A percentile compares a stretch with the other conserved stretches of the same genome.
phyloP scores from a whole-genome alignment of 805 yeast genomes.

The Hanseniaspora vineae region DNA sequence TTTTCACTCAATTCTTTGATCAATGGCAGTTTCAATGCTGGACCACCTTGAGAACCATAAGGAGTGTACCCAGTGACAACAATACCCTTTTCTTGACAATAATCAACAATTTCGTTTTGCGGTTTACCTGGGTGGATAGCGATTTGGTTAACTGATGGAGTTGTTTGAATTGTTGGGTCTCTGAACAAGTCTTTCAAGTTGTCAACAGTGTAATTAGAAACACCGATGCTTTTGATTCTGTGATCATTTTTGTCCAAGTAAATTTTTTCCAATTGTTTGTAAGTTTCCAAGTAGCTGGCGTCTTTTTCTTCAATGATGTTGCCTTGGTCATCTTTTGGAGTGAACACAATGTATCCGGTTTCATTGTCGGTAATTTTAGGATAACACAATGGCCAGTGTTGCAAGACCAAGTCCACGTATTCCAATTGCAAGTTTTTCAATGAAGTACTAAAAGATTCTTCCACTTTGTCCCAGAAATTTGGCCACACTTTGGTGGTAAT shows the following conservation, averaged over 20 bases:
- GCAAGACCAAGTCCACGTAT: conserved; percentile 62
- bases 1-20: conserved; percentile 43
- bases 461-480: conserved; percentile 37
- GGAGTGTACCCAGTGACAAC: conserved; percentile 47
- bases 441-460: conserved; percentile 41
- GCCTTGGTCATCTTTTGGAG: conserved; percentile 23
- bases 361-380: conserved; percentile 1
- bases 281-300: conserved; percentile 37
- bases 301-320: conserved; percentile 22
- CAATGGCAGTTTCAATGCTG: conserved; percentile 38
- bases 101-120: conserved; percentile 44
- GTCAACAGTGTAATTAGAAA: conserved; percentile 36
- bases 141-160: conserved; percentile 44
- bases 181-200: conserved; percentile 29
- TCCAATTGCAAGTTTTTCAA: conserved; percentile 50
- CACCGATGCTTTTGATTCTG: conserved; percentile 42
- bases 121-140: conserved; percentile 69
- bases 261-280: conserved; percentile 34
- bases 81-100: conserved; percentile 39
- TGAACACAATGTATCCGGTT: conserved; percentile 5
- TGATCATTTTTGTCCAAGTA: conserved; percentile 25
- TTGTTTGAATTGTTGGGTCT: conserved; percentile 27
- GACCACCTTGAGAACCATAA: conserved; percentile 54
- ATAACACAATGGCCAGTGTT: conserved; percentile 30
- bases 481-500: conserved; percentile 66